Evolutionary conservation across 208 protist species (phyloP), one percentile per base, ranked within the genome.

Genomic region (Leishmania martiniquensis): DNA sequence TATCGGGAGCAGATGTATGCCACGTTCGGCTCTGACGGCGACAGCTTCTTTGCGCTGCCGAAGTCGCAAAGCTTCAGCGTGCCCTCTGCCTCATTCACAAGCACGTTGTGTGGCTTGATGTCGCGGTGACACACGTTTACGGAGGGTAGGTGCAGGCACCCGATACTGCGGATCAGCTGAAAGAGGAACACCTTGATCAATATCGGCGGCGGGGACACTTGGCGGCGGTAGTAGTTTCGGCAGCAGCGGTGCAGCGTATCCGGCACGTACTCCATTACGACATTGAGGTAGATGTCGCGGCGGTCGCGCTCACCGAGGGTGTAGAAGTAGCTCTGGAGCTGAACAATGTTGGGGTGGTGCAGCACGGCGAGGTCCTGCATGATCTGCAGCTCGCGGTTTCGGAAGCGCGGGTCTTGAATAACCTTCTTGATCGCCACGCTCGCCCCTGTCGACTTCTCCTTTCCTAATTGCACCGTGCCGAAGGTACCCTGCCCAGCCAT

Each of bases 241-340:
- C 92, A 93, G 51, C 98, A 91, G 39, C 97, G 91, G 83, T 99
- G 98, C 25, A 99, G 88, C 13, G 99, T 99, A 69, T 99, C 95
- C 0, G 99, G 99, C 9, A 99, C 88, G 93, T 98, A 99, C 82
- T 99, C 99, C 91, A 99, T 95, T 9, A 99, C 99, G n/a, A 99
- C 89, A 86, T 99, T 99, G 45, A 99, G 93, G 87, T 99, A 99
- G 15, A 99, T 86, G 79, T 99, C 99, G 51, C 98, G 95, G 52
- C 87, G 84, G 81, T 98, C 82, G 47, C 80, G 87, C 89, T 99
- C 97, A 39, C 97, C 95, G 29, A 92, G 90, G 17, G 97, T 98
- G 84, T 99, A 99, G 87, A 99, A 99, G 85, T 91, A 99, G 83
- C 99, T 98, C 66, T 96, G 87, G 37, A 99, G 87, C 76, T 96